Conservation (phyloP, 202 grass and related monocot species). For the Setaria viridis region DNA sequence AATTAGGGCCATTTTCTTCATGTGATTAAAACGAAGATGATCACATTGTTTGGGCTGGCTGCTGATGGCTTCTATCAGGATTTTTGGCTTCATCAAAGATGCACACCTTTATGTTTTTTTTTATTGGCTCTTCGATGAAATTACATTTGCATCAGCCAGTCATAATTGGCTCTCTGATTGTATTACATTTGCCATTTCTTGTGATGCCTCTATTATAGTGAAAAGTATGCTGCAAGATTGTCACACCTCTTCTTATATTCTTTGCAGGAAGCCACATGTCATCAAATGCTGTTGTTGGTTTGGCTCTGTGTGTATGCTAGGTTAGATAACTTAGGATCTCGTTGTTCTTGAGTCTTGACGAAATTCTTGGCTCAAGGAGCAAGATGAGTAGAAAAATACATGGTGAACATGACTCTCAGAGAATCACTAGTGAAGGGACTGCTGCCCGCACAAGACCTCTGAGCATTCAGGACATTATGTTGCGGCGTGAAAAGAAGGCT, state of each 20-base stretch:
- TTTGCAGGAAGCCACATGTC: conserved; percentile 39
- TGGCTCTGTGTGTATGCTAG: neutral
- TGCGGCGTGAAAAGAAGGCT: conserved; percentile 68
- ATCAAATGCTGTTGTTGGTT: neutral
- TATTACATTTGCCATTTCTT: neutral
- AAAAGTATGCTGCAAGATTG: conserved; percentile 19
- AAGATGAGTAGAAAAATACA: conserved; percentile 62
- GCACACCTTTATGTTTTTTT: neutral
- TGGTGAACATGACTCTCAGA: conserved; percentile 32
- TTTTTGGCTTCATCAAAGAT: neutral
- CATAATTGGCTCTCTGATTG: neutral
- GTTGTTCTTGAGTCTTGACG: neutral
- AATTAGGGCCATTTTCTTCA: neutral
- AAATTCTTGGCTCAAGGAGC: conserved; percentile 22
- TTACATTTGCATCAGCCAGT: neutral
- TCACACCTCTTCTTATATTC: conserved; percentile 24
- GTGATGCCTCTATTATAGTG: neutral
- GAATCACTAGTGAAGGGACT: conserved; percentile 54
- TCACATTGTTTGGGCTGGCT: neutral
- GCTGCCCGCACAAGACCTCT: conserved; percentile 88
- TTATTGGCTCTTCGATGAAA: neutral
- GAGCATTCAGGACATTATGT: conserved; percentile 88
- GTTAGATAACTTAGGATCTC: conserved; percentile 24
- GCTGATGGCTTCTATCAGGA: neutral
- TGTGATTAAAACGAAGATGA: conserved; percentile 1